Conservation (phyloP, 2,329 filamentous ascomycete species). For the Cryphonectria carpinicola region DNA sequence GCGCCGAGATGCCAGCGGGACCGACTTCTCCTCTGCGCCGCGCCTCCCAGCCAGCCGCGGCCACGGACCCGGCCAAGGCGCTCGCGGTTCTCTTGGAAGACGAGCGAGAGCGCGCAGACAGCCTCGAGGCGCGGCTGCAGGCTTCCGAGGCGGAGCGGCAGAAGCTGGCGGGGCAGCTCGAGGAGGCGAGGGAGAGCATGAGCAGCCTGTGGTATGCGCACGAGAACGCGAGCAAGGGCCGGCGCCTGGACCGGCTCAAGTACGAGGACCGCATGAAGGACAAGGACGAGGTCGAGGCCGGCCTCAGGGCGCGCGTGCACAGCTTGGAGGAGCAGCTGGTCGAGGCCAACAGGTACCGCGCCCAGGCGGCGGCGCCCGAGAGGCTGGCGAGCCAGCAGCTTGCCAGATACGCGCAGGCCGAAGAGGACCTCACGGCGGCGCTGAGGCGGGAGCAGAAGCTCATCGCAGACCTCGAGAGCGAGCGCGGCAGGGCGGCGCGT, state of each 20-base stretch:
- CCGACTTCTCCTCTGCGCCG: neutral
- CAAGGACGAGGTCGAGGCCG: neutral
- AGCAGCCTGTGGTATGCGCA: neutral
- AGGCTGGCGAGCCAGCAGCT: neutral
- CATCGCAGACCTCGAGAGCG: conserved; percentile 7
- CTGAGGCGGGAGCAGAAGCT: neutral
- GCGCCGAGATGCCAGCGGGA: neutral
- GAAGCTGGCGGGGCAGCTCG: neutral
- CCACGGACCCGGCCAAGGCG: neutral
- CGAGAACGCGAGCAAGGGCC: neutral
- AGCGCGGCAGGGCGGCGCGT: neutral
- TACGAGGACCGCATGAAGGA: conserved; percentile 6
- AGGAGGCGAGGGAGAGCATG: neutral
- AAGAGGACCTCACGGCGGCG: neutral
- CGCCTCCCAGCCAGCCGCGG: neutral
- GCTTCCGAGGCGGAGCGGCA: neutral
- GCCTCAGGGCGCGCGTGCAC: neutral
- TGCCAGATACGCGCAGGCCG: neutral
- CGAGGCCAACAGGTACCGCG: neutral
- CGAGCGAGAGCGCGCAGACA: neutral
- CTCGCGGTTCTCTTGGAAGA: neutral
- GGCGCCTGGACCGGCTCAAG: neutral
- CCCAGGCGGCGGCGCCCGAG: neutral
- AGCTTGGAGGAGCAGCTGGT: neutral
- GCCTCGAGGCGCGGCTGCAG: neutral